Conservation (phyloP, 441 rosid genomes). For the Pelargonium citronellum region DNA sequence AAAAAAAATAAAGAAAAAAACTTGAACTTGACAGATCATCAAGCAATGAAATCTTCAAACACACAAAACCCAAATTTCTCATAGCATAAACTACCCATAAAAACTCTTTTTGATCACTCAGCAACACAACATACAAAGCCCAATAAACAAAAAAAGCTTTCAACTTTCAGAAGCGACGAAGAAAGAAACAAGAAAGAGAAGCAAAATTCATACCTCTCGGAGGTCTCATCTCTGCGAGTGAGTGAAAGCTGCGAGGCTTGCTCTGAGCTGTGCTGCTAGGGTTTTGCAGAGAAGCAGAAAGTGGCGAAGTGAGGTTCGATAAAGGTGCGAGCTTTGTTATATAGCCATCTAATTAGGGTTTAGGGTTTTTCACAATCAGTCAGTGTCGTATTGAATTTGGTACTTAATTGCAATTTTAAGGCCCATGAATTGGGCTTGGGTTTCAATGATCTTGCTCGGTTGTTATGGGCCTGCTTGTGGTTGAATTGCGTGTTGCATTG, state of each 20-base stretch:
- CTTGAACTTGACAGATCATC: background rate
- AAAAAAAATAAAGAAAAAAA: too few relatives aligned
- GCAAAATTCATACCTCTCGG: background rate
- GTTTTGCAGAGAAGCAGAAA: background rate
- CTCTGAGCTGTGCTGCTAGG: background rate
- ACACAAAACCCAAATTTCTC: background rate
- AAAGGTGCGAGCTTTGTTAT: background rate
- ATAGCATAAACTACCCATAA: background rate
- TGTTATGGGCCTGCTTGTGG: too few relatives aligned
- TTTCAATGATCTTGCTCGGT: too few relatives aligned
- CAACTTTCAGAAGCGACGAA: background rate
- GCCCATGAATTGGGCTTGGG: too few relatives aligned
- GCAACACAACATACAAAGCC: background rate
- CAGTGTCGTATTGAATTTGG: too few relatives aligned
- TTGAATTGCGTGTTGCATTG: too few relatives aligned
- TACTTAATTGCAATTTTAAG: too few relatives aligned
- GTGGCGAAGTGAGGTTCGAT: background rate
- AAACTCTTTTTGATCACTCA: background rate
- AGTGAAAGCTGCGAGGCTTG: background rate
- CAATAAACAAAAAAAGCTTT: background rate
- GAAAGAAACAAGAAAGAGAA: background rate
- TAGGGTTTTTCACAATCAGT: background rate
- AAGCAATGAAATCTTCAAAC: too few relatives aligned
- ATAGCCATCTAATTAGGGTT: slow-evolving; percentile 2
- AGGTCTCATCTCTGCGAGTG: slow-evolving; percentile 2